These are phyloP conservation scores for Symbiodinium natans DNA, from an alignment of 73 alveolate genomes.

Conservation along the genomic window DNA sequence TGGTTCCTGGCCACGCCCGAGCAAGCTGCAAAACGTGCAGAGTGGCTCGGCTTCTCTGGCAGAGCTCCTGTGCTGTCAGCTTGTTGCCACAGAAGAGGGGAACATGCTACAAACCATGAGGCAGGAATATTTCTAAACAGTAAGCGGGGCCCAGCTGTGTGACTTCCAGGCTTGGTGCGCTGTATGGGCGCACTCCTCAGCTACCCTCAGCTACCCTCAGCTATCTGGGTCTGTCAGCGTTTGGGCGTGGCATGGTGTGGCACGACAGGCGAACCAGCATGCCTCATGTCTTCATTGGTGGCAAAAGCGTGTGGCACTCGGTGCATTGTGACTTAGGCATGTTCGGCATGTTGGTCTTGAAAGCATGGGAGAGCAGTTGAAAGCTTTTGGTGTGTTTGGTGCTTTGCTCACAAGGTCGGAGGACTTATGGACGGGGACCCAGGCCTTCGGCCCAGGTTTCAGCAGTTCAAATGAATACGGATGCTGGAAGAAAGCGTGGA, in stretches of 20 bases:
- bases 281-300: slow-evolving; percentile 89
- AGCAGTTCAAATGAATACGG: no score
- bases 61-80: neutral
- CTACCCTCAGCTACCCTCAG: neutral
- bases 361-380: neutral
- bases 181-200: neutral
- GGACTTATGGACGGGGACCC: slow-evolving; percentile 83
- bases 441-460: neutral
- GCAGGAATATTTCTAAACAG: no score
- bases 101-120: no score
- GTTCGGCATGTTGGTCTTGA: neutral
- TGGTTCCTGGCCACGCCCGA: slow-evolving; percentile 88
- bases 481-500: neutral
- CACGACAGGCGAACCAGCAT: slow-evolving; percentile 75
- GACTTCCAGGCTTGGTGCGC: neutral
- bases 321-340: neutral
- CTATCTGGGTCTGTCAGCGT: no score
- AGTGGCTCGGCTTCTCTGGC: neutral
- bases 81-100: no score
- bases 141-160: no score
- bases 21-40: slow-evolving; percentile 87
- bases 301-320: slow-evolving; percentile 22
- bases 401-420: slow-evolving; percentile 21
- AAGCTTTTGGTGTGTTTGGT: neutral
- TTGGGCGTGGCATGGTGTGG: no score